phyloP scores from a whole-genome alignment of 352 stramenopile genomes.

The Hyaloperonospora brassicae region DNA sequence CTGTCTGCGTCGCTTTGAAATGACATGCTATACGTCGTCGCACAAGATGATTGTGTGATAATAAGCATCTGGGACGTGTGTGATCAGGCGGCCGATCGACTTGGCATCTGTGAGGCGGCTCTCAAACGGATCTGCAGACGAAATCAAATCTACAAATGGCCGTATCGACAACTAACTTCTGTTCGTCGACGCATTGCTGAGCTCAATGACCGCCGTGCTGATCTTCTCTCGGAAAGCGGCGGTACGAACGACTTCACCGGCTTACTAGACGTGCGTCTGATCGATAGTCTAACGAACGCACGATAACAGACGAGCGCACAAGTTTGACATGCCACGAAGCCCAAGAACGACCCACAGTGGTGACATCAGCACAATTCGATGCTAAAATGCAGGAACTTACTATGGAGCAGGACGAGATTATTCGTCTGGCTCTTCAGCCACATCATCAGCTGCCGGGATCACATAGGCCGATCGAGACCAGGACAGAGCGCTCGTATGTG shows the following conservation, averaged over 20 bases:
- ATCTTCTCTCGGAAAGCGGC: slow-evolving; percentile 4
- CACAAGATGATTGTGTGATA: too few relatives aligned
- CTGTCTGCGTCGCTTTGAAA: neutral
- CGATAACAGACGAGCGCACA: neutral
- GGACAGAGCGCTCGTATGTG: neutral
- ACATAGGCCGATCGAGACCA: neutral
- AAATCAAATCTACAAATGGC: slow-evolving; percentile 65
- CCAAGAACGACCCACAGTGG: neutral
- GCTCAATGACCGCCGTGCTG: slow-evolving; percentile 12
- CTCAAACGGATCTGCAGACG: slow-evolving; percentile 74
- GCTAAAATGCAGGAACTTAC: slow-evolving; percentile 21
- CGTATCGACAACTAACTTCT: slow-evolving; percentile 61
- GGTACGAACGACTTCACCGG: slow-evolving; percentile 4
- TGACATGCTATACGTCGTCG: neutral
- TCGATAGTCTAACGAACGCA: neutral
- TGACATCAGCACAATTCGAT: slow-evolving; percentile 7
- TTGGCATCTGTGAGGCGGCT: slow-evolving; percentile 71
- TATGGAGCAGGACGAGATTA: slow-evolving; percentile 27
- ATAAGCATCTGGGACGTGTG: slow-evolving; percentile 19
- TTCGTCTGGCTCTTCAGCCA: slow-evolving; percentile 16
- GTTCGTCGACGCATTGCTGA: slow-evolving; percentile 42
- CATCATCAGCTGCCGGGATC: neutral
- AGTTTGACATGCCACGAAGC: neutral
- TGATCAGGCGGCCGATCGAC: slow-evolving; percentile 41
- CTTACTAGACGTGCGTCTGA: neutral